Base-by-base conservation (phyloP, 1,284 basidiomycete genomes). In the Fomitiporia mediterranea region DNA sequence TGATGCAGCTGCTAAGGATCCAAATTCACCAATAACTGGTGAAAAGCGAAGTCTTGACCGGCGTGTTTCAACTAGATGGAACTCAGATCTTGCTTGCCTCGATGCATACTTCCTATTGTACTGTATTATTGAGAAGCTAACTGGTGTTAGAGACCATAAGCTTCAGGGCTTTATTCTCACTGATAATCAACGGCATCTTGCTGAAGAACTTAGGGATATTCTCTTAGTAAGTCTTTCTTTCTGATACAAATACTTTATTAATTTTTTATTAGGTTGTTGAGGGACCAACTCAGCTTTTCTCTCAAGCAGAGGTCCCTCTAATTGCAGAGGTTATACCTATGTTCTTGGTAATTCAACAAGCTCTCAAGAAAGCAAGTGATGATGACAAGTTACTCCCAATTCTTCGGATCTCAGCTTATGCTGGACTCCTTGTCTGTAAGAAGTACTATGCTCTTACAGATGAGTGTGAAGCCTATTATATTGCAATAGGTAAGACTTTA, bases 401-500 rank as follows among this genome's bases (percentile, higher is more conserved):
- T 6, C 32, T 34, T 6, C 32, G 32, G 7, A 34, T 34, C 13
- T 40, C 59, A 42, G 49, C 39, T n/a, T 6, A 48, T 25, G 30
- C 34, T 3, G 37, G 38, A 55, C 58, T 3, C 63, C 32, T 34
- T 34, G 32, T 34, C 32, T 34, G 32, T 13, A 13, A 34, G 32
- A 34, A 34, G 32, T 34, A 34, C 32, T 34, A 34, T 34, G 32
- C 32, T 34, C 32, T 34, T 13, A 34, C 32, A 6, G 32, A 66
- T 35, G 62, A 66, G 17, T 50, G 48, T 21, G 66, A 65, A 47
- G 60, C 62, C 2, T 66, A 66, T 51, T 55, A 59, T 2, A 67
- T 66, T 42, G 62, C 63, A 0, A 65, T 64, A 11, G 54, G 65
- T 66, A 53, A 17, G 55, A n/a, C 32, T 34, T 55, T 11, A 5